Conservation (phyloP, 140 eudicot species). For the Cichorium intybus region DNA sequence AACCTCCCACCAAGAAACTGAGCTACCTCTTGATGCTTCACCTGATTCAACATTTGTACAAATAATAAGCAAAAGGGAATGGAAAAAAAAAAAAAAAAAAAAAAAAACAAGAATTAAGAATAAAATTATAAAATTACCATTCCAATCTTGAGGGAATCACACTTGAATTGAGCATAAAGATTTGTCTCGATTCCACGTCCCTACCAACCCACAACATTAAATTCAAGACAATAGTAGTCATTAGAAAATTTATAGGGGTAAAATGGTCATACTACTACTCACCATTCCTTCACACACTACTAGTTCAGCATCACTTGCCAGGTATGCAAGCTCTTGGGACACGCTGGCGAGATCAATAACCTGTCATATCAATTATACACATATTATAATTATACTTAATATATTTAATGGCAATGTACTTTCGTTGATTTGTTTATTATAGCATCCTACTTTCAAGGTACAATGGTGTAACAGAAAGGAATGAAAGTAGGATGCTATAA, state of each 20-base stretch:
- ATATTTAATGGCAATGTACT: background rate
- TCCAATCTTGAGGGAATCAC: slow-evolving; percentile 92
- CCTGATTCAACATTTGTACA: slow-evolving; percentile 37
- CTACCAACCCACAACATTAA: slow-evolving; percentile 37
- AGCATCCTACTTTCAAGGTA: background rate
- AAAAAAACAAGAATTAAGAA: slow-evolving; percentile 14
- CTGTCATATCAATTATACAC: slow-evolving; percentile 37
- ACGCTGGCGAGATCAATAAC: slow-evolving; percentile 90
- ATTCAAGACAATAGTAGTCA: background rate
- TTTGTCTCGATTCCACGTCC: slow-evolving; percentile 99
- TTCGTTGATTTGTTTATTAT: no score
- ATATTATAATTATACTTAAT: background rate
- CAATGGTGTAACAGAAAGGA: background rate
- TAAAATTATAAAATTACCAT: no score
- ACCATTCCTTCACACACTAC: slow-evolving; percentile 98
- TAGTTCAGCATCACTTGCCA: slow-evolving; percentile 91
- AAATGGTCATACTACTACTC: slow-evolving; percentile 21
- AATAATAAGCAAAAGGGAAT: background rate
- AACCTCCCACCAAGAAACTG: slow-evolving; percentile 93
- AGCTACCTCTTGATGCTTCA: slow-evolving; percentile 96
- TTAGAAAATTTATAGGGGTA: background rate
- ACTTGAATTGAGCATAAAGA: slow-evolving; percentile 84
- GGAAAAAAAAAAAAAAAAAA: background rate
- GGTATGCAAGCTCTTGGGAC: slow-evolving; percentile 91
- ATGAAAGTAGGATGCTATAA: no score